These are phyloP conservation scores for Cryptococcus jaspeensis DNA, from an alignment of 1,284 basidiomycete species.

Conservation along the genomic window DNA sequence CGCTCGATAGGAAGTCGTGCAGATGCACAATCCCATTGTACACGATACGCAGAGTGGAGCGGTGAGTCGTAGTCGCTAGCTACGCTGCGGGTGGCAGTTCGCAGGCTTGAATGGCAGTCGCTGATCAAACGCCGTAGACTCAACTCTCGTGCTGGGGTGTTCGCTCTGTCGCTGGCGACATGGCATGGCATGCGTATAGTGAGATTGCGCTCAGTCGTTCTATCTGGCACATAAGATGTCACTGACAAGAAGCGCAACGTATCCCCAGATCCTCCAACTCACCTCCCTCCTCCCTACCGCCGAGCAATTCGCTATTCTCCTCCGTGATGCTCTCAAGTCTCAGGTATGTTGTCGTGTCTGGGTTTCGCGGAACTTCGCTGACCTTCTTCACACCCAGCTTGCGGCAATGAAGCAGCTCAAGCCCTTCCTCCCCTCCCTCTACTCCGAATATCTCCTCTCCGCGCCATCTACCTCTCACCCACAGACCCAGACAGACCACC, in stretches of 20 bases:
- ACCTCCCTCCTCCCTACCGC: constrained; percentile 94
- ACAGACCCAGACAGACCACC: constrained; percentile 34
- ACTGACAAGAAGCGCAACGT: not conserved
- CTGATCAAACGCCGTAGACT: constrained; percentile 50
- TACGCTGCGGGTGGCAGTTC: too few relatives aligned
- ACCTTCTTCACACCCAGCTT: constrained; percentile 54
- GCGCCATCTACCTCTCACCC: constrained; percentile 8
- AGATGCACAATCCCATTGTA: constrained; percentile 89
- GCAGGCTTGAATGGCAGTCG: too few relatives aligned
- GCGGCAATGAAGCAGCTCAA: constrained; percentile 94
- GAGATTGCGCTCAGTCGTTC: constrained; percentile 35
- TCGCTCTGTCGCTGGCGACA: constrained; percentile 87
- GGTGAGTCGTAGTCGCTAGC: constrained; percentile 46
- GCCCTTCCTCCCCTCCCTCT: constrained; percentile 85
- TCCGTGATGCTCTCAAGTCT: constrained; percentile 85
- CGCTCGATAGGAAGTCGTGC: constrained; percentile 87
- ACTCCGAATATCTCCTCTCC: constrained; percentile 83
- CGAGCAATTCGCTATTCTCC: constrained; percentile 85
- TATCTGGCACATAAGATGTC: not conserved
- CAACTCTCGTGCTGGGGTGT: constrained; percentile 87
- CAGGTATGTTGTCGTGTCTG: constrained; percentile 55
- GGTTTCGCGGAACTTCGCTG: not conserved
- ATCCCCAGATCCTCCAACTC: constrained; percentile 79
- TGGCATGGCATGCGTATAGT: constrained; percentile 97
- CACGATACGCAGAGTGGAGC: constrained; percentile 91